Percentiles rank a stretch among this genome's conserved stretches.
phyloP scores from a whole-genome alignment of 805 yeast genomes.

The Brettanomyces anomalus region DNA sequence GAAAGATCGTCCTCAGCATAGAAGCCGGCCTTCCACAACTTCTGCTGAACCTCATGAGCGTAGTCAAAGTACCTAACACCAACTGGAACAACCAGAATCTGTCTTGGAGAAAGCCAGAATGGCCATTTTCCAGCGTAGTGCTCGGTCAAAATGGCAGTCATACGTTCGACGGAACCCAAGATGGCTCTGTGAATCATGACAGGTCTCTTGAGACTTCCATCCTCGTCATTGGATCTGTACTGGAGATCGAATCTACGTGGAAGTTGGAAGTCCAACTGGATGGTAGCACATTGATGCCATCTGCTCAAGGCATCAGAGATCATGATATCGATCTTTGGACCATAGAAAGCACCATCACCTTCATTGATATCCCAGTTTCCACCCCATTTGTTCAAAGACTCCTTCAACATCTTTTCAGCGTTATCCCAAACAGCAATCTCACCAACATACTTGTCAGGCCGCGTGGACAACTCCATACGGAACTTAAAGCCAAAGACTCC shows the following conservation, averaged over 20 bases:
- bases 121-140: constrained; percentile 99
- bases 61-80: constrained; percentile 89
- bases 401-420: constrained; percentile 80
- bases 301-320: constrained; percentile 89
- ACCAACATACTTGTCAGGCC: constrained; percentile 96
- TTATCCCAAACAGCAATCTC: constrained; percentile 88
- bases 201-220: constrained; percentile 67
- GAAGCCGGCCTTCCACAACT: constrained; percentile 64
- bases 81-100: constrained; percentile 91
- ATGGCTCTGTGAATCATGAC: constrained; percentile 99
- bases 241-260: constrained; percentile 90
- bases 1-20: constrained; percentile 88
- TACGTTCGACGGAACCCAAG: constrained; percentile 96
- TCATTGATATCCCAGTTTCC: constrained; percentile 91
- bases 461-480: constrained; percentile 93
- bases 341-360: constrained; percentile 96
- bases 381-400: constrained; percentile 77
- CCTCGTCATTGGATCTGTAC: constrained; percentile 62
- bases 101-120: constrained; percentile 99
- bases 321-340: constrained; percentile 94
- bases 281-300: constrained; percentile 99
- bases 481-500: constrained; percentile 92
- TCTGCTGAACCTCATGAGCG: constrained; percentile 72
- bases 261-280: constrained; percentile 97
- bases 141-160: constrained; percentile 97